Conservation (phyloP, 2,329 filamentous ascomycete species). For the Trichophyton verrucosum region DNA sequence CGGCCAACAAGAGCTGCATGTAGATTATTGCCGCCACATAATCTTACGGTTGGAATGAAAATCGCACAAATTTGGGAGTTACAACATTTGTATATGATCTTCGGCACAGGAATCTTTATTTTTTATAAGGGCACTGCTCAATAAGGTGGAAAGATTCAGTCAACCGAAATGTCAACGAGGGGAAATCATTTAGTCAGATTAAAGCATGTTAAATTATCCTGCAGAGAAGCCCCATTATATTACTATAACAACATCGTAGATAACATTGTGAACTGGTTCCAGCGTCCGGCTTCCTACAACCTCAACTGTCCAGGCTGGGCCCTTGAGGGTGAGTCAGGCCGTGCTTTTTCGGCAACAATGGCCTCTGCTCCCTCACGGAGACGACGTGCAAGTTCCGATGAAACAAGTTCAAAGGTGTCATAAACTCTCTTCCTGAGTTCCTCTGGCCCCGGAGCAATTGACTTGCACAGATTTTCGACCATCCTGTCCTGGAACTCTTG, state of each 20-base stretch:
- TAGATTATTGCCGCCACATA: no score
- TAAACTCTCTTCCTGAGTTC: not conserved
- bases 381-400: not conserved
- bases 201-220: no score
- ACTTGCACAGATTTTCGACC: not conserved
- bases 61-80: no score
- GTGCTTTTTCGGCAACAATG: not conserved
- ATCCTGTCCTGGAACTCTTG: slow-evolving; percentile 6
- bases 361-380: not conserved
- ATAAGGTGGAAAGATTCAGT: no score
- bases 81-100: no score
- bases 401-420: not conserved
- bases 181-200: no score
- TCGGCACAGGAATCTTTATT: no score
- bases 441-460: not conserved
- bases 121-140: no score
- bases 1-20: no score
- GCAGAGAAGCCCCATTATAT: no score
- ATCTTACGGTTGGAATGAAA: no score
- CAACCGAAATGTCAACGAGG: no score
- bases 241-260: not conserved
- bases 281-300: not conserved
- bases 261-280: not conserved
- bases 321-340: not conserved
- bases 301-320: not conserved